These are phyloP conservation scores for Pilasporangium apinafurcum DNA, from an alignment of 352 stramenopile genomes.

Conservation along the genomic window DNA sequence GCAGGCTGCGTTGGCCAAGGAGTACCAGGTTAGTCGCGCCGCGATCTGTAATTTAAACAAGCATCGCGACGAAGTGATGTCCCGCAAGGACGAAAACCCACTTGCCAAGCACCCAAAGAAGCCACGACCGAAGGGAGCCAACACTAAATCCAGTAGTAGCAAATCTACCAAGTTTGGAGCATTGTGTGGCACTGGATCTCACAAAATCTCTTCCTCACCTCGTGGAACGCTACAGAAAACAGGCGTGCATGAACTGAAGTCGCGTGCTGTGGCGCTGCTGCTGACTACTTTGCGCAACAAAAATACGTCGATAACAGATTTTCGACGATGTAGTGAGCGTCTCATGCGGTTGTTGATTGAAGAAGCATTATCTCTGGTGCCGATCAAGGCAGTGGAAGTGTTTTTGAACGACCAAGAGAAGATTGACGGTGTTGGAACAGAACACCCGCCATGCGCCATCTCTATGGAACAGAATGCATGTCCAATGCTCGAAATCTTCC, in stretches of 20 bases:
- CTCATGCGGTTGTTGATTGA: constrained; percentile 51
- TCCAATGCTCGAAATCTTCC: constrained; percentile 19
- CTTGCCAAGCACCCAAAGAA: constrained; percentile 56
- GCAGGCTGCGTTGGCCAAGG: constrained; percentile 51
- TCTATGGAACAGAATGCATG: constrained; percentile 9
- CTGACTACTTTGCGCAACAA: constrained; percentile 29
- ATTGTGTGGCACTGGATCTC: not conserved
- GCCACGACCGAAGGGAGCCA: constrained; percentile 10
- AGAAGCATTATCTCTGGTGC: constrained; percentile 34
- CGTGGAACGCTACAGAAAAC: constrained; percentile 7
- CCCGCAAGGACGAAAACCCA: constrained; percentile 36
- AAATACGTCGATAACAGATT: constrained; percentile 20
- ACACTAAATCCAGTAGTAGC: constrained; percentile 2
- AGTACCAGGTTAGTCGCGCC: constrained; percentile 56
- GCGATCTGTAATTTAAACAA: constrained; percentile 71
- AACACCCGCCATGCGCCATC: constrained; percentile 27
- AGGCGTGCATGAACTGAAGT: constrained; percentile 30
- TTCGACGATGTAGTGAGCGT: constrained; percentile 28
- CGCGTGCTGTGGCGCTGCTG: constrained; percentile 23
- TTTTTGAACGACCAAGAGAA: constrained; percentile 16
- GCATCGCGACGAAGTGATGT: constrained; percentile 38
- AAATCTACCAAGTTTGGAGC: not conserved
- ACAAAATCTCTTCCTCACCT: not conserved
- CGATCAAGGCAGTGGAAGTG: constrained; percentile 21
- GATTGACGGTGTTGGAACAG: constrained; percentile 20